Conservation (phyloP, 1,284 basidiomycete genomes). For the Ceratobasidium sp. region DNA sequence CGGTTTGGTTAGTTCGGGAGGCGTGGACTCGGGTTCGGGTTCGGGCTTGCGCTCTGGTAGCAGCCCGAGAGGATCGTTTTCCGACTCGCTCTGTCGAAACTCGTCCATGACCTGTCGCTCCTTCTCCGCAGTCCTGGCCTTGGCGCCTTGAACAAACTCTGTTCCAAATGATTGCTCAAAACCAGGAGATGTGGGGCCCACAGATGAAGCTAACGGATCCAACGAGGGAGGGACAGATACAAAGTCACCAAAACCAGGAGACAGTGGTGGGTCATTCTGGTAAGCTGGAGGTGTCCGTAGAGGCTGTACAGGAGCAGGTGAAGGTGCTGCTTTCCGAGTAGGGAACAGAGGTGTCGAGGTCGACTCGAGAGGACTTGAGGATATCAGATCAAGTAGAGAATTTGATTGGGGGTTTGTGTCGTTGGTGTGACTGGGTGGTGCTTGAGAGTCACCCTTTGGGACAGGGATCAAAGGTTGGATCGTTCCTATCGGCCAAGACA, state of each 20-base stretch:
- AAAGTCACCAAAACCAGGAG: constrained; percentile 69
- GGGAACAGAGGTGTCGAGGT: constrained; percentile 17
- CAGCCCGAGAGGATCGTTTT: constrained; percentile 19
- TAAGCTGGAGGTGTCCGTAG: background rate
- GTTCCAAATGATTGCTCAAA: constrained; percentile 14
- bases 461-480: constrained; percentile 22
- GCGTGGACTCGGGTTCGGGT: background rate
- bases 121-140: constrained; percentile 59
- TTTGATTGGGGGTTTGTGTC: background rate
- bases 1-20: background rate
- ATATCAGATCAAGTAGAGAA: constrained; percentile 25
- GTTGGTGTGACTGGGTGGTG: background rate
- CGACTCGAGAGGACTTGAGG: constrained; percentile 25
- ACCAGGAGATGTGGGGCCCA: constrained; percentile 11
- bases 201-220: constrained; percentile 58
- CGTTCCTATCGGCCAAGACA: background rate
- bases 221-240: constrained; percentile 66
- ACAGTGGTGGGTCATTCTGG: background rate
- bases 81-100: constrained; percentile 33
- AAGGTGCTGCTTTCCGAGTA: background rate
- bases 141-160: constrained; percentile 63
- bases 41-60: constrained; percentile 7
- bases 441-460: background rate
- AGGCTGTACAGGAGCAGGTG: background rate
- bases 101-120: constrained; percentile 65